Evolutionary conservation across 495 filamentous ascomycete species (phyloP), one percentile per base, ranked within the genome.

Genomic region (Aspergillus bridgeri): DNA sequence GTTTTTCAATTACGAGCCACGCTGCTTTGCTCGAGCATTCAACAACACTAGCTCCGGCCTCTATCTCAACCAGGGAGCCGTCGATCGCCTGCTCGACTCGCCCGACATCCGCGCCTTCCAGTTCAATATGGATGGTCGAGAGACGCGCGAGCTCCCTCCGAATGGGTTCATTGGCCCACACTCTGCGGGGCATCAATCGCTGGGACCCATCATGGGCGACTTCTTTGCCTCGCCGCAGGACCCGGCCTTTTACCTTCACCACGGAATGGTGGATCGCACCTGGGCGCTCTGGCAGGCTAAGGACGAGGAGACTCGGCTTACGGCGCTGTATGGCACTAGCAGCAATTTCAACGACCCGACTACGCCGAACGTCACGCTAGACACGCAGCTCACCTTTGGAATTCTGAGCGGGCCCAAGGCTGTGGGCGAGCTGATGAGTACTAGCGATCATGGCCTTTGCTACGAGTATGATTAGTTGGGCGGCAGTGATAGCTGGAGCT

Each of bases 201-300:
- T 71, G 15, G 71, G 69, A 0, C 56, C 55, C 0, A 62, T 62
- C 3, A 53, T 72, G 48, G 60, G 58, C n/a, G 69, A 74, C 53
- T 46, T 69, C 2, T 74, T 72, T 25, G 57, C 68, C 2, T 68
- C 63, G 5, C 60, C 65, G 22, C 68, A 71, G 29, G 83, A 87
- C 58, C 83, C 82, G 5, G 64, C 81, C 0, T 85, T 85, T 62
- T 81, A 79, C 60, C 73, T 85, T 52, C 83, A 86, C 61, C 81
- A 85, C 59, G 73, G 70, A 5, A 74, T 82, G 60, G 65, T 86
- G 0, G 83, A 85, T 63, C 75, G 82, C 1, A 29, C 85, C 17
- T 87, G 82, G 82, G 77, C 75, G 71, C 64, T 73, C 18, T 87
- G 83, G 83, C 82, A 85, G 64, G 53, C 42, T 5, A 9, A 7